Conservation (phyloP, 306 rosid species). For the Urtica urens region DNA sequence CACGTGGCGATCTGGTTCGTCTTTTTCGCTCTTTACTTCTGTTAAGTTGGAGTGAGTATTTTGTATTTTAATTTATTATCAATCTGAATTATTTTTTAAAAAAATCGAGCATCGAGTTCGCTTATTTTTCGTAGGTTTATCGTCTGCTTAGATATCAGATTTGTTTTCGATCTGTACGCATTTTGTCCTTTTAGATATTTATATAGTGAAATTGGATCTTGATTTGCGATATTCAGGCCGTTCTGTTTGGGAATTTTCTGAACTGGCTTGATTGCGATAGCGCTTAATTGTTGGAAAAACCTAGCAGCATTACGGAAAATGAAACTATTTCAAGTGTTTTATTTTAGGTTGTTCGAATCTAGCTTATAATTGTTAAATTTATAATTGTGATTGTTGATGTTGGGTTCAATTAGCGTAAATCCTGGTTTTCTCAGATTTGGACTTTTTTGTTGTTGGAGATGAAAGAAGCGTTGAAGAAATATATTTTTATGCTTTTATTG, state of each 20-base stretch:
- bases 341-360: constrained; percentile 4
- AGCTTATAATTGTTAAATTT: neutral
- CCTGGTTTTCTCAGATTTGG: constrained; percentile 15
- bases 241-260: constrained; percentile 9
- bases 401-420: constrained; percentile 10
- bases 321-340: neutral
- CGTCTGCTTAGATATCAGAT: neutral
- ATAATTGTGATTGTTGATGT: constrained; percentile 2
- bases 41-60: constrained; percentile 53
- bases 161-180: constrained; percentile 20
- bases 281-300: constrained; percentile 13
- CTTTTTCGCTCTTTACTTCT: constrained; percentile 32
- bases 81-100: neutral
- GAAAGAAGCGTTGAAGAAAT: neutral
- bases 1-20: constrained; percentile 90
- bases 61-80: constrained; percentile 7
- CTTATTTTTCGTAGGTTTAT: constrained; percentile 4
- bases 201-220: constrained; percentile 11
- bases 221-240: constrained; percentile 28
- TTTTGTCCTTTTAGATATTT: constrained; percentile 12
- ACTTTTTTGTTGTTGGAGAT: neutral
- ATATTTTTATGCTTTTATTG: constrained; percentile 12
- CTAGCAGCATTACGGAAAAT: constrained; percentile 9
- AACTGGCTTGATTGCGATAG: constrained; percentile 18
- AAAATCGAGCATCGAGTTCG: neutral